Conservation (phyloP, 2,329 filamentous ascomycete genomes). For the Fusarium nanum region DNA sequence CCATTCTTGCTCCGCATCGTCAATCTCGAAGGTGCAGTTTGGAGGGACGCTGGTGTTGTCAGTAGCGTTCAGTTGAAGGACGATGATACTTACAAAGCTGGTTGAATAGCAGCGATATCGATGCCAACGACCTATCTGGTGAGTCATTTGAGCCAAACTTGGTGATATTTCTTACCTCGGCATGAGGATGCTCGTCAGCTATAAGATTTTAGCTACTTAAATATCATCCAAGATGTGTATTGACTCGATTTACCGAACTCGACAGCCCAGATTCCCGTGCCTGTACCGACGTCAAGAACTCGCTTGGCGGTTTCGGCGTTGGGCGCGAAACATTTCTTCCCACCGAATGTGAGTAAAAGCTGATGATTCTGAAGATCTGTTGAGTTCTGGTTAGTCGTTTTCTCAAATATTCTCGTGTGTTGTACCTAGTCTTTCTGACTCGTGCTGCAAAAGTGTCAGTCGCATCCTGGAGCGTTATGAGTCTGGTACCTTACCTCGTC, state of each 20-base stretch:
- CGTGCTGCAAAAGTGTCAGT: slow-evolving; percentile 2
- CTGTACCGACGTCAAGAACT: slow-evolving; percentile 29
- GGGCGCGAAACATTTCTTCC: slow-evolving; percentile 11
- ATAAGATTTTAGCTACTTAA: too few relatives aligned
- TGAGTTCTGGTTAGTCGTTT: neutral
- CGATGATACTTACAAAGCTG: neutral
- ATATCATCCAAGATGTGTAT: too few relatives aligned
- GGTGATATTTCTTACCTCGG: neutral
- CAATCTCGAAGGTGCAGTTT: slow-evolving; percentile 23
- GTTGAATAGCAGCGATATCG: slow-evolving; percentile 29
- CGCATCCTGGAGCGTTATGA: fast-evolving
- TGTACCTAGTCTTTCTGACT: slow-evolving; percentile 28
- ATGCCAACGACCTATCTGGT: slow-evolving; percentile 11
- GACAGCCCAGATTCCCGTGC: slow-evolving; percentile 31
- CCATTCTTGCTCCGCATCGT: slow-evolving; percentile 30
- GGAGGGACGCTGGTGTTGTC: neutral
- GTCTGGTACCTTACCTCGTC: slow-evolving; percentile 1
- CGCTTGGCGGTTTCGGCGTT: slow-evolving; percentile 15
- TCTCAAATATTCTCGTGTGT: too few relatives aligned
- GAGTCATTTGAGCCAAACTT: fast-evolving
- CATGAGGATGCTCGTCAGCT: slow-evolving; percentile 35
- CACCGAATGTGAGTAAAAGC: slow-evolving; percentile 22
- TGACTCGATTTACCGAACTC: too few relatives aligned
- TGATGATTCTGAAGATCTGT: slow-evolving; percentile 34
- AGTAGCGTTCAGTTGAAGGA: fast-evolving